A percentile compares a stretch with the other conserved stretches of the same genome.
These are phyloP conservation scores for Candida ponderosae DNA, from an alignment of 805 yeast species.

Conservation along the genomic window DNA sequence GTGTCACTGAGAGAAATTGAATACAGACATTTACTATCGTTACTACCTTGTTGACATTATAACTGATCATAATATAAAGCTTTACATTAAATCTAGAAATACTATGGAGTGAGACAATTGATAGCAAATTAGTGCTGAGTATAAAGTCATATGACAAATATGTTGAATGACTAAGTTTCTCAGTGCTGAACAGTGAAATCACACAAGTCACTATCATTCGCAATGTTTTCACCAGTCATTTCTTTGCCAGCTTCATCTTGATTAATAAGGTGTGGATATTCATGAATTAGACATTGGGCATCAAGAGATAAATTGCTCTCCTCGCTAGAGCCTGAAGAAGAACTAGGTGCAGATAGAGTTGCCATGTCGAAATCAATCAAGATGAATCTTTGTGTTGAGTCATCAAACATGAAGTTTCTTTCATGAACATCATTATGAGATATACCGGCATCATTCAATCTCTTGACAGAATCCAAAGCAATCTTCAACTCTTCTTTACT, in stretches of 20 bases:
- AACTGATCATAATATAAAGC: too few species aligned
- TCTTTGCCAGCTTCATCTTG: constrained; percentile 20
- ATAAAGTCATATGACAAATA: constrained; percentile 15
- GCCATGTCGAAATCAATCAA: too few species aligned
- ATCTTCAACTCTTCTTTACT: too few species aligned
- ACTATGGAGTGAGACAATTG: constrained; percentile 7
- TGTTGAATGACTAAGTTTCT: constrained; percentile 20
- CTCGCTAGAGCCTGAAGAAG: constrained; percentile 8
- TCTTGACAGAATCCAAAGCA: too few species aligned
- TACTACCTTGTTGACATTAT: too few species aligned
- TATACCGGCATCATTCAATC: too few species aligned
- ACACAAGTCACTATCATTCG: not conserved
- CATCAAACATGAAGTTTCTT: too few species aligned
- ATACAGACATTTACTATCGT: too few species aligned
- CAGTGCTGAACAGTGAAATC: constrained; percentile 14
- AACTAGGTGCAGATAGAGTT: constrained; percentile 10
- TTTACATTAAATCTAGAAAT: constrained; percentile 2
- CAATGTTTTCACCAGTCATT: not conserved
- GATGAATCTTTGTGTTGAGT: too few species aligned
- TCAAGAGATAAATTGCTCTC: constrained; percentile 15
- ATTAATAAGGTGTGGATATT: too few species aligned
- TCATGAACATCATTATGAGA: too few species aligned
- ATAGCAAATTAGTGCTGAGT: constrained; percentile 19
- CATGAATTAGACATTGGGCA: too few species aligned
- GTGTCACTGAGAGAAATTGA: constrained; percentile 1